Percentiles rank a stretch among this genome's conserved stretches.
Evolutionary conservation across 2,329 filamentous ascomycete genomes (phyloP).

Genomic region (Aspergillus puulaauensis): DNA sequence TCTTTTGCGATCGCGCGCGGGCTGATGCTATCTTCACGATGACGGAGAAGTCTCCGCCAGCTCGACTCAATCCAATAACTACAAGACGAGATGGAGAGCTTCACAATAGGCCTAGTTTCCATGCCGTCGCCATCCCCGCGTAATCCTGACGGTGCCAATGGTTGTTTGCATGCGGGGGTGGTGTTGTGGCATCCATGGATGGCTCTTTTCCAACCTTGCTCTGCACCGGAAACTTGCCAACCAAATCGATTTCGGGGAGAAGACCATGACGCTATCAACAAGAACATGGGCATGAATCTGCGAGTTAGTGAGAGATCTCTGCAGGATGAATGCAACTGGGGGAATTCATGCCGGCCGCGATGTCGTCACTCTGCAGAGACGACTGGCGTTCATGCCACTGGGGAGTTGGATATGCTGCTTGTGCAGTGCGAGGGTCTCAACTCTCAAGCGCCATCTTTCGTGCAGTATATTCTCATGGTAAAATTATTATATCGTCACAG

Average conservation of each 20-base stretch:
- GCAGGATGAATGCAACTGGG: slow-evolving; percentile 12
- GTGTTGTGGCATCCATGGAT: background rate
- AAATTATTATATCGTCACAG: background rate
- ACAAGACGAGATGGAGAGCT: background rate
- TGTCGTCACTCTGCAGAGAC: slow-evolving; percentile 15
- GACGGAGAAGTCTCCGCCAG: background rate
- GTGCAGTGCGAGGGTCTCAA: background rate
- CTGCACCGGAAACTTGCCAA: background rate
- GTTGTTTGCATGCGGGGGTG: background rate
- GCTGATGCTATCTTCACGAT: slow-evolving; percentile 1
- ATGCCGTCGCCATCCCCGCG: background rate
- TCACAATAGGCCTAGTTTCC: background rate
- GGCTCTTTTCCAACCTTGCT: no score
- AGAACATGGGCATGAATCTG: background rate
- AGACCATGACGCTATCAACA: slow-evolving; percentile 7
- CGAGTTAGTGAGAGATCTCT: slow-evolving; percentile 7
- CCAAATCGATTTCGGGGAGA: background rate
- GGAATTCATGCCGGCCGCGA: slow-evolving; percentile 1
- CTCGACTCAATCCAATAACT: background rate
- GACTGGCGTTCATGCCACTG: background rate
- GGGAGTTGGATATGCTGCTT: slow-evolving; percentile 1
- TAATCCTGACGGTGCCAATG: background rate
- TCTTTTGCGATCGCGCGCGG: background rate
- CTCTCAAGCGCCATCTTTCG: background rate
- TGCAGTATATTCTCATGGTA: background rate